Percentiles rank a stretch among this genome's conserved stretches.
These are phyloP conservation scores for Pedinophyceae sp. DNA, from an alignment of 139 green algal species.

Conservation along the genomic window DNA sequence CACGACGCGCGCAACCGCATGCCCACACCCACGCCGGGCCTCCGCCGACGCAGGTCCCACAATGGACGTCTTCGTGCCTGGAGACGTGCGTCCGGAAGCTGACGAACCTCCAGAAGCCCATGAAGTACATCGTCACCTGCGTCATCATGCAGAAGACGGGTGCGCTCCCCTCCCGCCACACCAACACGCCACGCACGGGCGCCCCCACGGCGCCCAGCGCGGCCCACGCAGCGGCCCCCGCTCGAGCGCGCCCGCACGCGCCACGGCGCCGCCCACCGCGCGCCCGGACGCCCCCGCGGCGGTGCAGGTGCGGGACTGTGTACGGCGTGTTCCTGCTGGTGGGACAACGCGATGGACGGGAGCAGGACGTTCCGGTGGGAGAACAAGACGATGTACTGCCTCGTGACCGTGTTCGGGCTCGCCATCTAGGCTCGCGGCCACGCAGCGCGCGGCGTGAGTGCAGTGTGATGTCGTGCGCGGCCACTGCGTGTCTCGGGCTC, in stretches of 20 bases:
- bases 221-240: too few relatives aligned
- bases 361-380: constrained; percentile 66
- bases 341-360: constrained; percentile 51
- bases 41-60: constrained; percentile 31
- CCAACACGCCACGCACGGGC: too few relatives aligned
- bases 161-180: constrained; percentile 4
- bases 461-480: too few relatives aligned
- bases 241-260: too few relatives aligned
- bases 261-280: too few relatives aligned
- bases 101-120: constrained; percentile 49
- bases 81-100: constrained; percentile 56
- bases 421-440: constrained; percentile 18
- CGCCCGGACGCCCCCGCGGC: too few relatives aligned
- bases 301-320: constrained; percentile 42
- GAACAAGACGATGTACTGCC: constrained; percentile 76
- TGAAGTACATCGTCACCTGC: constrained; percentile 65
- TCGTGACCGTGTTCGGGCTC: constrained; percentile 63
- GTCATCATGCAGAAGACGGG: constrained; percentile 68
- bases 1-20: background rate
- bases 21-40: background rate
- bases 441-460: too few relatives aligned
- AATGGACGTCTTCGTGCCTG: constrained; percentile 49
- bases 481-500: too few relatives aligned
- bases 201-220: too few relatives aligned
- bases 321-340: constrained; percentile 52